A percentile compares a stretch with the other conserved stretches of the same genome.
phyloP scores from a whole-genome alignment of 2,329 filamentous ascomycete species.

The Ceratocystis harringtonii region DNA sequence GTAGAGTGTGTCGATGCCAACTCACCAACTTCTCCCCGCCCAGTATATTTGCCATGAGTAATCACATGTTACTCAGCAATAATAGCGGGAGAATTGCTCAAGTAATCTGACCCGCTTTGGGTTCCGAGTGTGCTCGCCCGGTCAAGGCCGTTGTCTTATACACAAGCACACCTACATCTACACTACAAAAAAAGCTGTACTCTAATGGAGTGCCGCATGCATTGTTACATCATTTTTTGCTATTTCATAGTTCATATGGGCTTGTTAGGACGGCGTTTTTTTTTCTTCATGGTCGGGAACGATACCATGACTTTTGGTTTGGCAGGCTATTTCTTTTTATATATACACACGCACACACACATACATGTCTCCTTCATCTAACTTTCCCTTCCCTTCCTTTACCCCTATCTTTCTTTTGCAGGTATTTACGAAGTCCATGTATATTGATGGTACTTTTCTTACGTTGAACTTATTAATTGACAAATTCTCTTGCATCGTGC shows the following conservation, averaged over 20 bases:
- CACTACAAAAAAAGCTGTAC: constrained; percentile 2
- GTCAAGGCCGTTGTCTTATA: not conserved
- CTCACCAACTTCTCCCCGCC: not conserved
- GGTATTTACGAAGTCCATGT: not conserved
- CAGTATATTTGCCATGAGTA: not conserved
- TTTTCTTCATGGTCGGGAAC: not conserved
- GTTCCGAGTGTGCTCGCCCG: not conserved
- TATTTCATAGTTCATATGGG: not conserved
- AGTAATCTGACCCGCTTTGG: not conserved
- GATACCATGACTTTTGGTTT: not conserved
- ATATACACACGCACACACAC: not conserved
- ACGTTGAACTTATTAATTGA: not conserved
- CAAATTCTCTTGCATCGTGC: not conserved
- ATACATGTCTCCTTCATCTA: not conserved
- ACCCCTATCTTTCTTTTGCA: not conserved
- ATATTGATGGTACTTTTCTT: not conserved
- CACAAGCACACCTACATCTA: not conserved
- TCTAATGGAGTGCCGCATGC: not conserved
- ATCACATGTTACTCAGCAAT: constrained; percentile 3
- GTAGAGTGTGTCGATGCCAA: not conserved
- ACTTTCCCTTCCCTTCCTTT: not conserved
- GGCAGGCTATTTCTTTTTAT: not conserved
- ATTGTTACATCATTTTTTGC: not conserved
- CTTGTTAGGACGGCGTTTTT: not conserved
- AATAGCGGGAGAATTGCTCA: not conserved